phyloP scores from a whole-genome alignment of 805 yeast genomes.

The Sugiyamaella mastotermitis region DNA sequence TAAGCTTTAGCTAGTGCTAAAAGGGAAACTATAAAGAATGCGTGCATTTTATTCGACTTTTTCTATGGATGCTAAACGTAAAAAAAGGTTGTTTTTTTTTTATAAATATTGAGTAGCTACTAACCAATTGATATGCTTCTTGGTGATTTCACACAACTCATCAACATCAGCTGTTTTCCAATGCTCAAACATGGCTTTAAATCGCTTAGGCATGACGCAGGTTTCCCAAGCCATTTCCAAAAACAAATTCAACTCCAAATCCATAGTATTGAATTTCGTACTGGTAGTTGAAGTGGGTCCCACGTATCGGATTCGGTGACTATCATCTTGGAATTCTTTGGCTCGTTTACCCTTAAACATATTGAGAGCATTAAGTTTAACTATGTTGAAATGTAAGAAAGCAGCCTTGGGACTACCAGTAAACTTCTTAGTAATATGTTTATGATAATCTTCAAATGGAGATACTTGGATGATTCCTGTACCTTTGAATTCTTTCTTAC shows the following conservation, averaged over 20 bases:
- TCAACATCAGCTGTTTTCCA: conserved; percentile 14
- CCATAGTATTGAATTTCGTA: conserved; percentile 11
- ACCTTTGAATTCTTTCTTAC: conserved; percentile 40
- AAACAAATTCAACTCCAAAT: conserved; percentile 20
- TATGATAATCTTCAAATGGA: conserved; percentile 52
- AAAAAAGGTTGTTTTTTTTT: no score
- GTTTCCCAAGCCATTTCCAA: conserved; percentile 17
- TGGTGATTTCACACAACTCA: conserved; percentile 9
- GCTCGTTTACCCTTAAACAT: conserved; percentile 31
- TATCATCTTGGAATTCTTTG: conserved; percentile 38
- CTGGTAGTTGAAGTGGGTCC: conserved; percentile 32
- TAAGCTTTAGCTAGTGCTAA: no score
- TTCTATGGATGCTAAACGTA: no score
- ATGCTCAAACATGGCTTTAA: conserved; percentile 9
- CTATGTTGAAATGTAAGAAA: conserved; percentile 63
- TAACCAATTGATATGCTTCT: conserved; percentile 13
- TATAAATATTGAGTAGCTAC: conserved; percentile 3
- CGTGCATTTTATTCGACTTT: no score
- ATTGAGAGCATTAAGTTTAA: conserved; percentile 59
- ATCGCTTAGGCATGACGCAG: conserved; percentile 16
- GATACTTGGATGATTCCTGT: conserved; percentile 69
- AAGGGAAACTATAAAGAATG: no score
- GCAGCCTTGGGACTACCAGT: conserved; percentile 21
- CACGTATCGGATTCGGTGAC: conserved; percentile 48
- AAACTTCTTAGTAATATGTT: conserved; percentile 11